Base-by-base conservation (phyloP, 2,329 filamentous ascomycete genomes). In the Malbranchea cinnamomea region DNA sequence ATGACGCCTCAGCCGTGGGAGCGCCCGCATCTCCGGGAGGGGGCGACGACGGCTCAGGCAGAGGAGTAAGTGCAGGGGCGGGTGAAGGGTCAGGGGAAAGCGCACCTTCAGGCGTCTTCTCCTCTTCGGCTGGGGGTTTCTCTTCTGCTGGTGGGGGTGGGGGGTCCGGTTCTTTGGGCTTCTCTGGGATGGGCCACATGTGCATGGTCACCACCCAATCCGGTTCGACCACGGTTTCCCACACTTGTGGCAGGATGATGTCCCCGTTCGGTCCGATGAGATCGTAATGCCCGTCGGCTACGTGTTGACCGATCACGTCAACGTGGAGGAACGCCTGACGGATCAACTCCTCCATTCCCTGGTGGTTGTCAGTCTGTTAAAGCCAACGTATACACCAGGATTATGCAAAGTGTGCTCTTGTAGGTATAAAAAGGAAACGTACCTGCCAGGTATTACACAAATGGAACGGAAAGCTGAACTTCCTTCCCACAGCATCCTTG, bases 391-490 rank as follows among this genome's bases (percentile, higher is more conserved):
- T 5, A 17, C 15, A 11, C 11, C 7, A 13, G 18, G n/a, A 25
- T 34, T 6, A 30, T 22, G 11, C 11, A 22, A 22, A 22, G 11
- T 22, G n/a, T n/a, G n/a, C n/a, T n/a, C n/a, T 22, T 22, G 20
- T 22, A 22, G 20, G 11, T 11, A 14, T 10, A 22, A 26, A 24
- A 23, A 25, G 25, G n/a, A 13, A 35, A 67, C 71, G 50, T 71
- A 85, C 80, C 60, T 65, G 62, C 83, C 83, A 91, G 2, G 76
- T 89, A 46, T 74, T 72, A 54, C 84, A 93, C 17, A 91, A 54
- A 39, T 85, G 72, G 56, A 77, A 93, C 2, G 85, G 85, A 47
- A 94, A 93, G 55, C 74, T 89, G 52, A 91, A 94, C 53, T 91
- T 93, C 41, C 85, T 70, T 18, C 82, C 81, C 10, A 94, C 74